A percentile compares a stretch with the other conserved stretches of the same genome.
phyloP scores from a whole-genome alignment of 2,329 filamentous ascomycete species.

The Colletotrichum cordylinicola region DNA sequence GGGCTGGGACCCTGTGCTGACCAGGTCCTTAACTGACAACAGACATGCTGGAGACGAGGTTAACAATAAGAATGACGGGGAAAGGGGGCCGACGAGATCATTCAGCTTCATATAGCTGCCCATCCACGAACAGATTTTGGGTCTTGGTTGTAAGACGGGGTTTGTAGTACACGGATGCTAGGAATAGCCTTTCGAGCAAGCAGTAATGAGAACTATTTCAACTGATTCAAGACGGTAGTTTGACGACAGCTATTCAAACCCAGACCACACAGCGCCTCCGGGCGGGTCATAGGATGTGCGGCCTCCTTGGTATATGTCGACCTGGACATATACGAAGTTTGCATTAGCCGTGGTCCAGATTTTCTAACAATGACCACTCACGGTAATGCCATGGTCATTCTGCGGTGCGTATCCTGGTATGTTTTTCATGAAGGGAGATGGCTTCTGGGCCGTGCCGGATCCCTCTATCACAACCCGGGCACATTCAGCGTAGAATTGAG shows the following conservation, averaged over 20 bases:
- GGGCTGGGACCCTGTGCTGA: constrained; percentile 21
- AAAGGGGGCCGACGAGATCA: background rate
- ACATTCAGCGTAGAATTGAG: constrained; percentile 63
- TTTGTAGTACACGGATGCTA: background rate
- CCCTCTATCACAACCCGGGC: constrained; percentile 58
- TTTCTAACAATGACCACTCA: constrained; percentile 28
- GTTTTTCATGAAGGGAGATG: constrained; percentile 43
- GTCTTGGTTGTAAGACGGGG: background rate
- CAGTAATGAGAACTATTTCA: background rate
- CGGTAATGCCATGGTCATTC: constrained; percentile 53
- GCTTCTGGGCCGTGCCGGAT: constrained; percentile 47
- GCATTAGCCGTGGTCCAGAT: background rate
- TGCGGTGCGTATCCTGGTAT: constrained; percentile 51
- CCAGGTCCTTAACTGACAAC: background rate
- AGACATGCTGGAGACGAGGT: background rate
- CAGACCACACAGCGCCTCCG: background rate
- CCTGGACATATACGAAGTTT: background rate
- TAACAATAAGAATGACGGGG: background rate
- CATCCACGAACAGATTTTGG: background rate
- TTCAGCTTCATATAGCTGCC: background rate
- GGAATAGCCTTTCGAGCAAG: background rate
- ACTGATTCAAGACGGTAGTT: background rate
- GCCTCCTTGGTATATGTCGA: background rate
- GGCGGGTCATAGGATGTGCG: background rate
- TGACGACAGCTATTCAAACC: background rate